A percentile compares a stretch with the other conserved stretches of the same genome.
phyloP scores from a whole-genome alignment of 2,329 filamentous ascomycete species.

The Penicillium capsulatum region DNA sequence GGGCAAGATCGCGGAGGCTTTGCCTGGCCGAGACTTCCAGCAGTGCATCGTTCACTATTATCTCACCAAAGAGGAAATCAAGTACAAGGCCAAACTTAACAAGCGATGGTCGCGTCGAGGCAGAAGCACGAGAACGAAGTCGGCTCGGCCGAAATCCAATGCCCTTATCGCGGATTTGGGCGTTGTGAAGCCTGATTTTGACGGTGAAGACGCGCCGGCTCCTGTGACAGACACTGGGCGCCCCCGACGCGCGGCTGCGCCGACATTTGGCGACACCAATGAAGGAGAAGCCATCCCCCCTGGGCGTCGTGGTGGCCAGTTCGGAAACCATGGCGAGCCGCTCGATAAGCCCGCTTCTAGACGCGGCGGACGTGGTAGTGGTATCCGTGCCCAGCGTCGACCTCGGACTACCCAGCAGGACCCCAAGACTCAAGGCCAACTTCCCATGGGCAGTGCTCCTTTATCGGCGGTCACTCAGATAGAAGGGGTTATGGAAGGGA shows the following conservation, averaged over 20 bases:
- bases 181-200: constrained; percentile 41
- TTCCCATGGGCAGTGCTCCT: constrained; percentile 15
- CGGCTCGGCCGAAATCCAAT: constrained; percentile 44
- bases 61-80: constrained; percentile 47
- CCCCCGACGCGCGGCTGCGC: constrained; percentile 48
- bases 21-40: constrained; percentile 46
- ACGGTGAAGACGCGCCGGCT: constrained; percentile 42
- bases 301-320: constrained; percentile 34
- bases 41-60: constrained; percentile 52
- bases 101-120: constrained; percentile 45
- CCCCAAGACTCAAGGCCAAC: constrained; percentile 17
- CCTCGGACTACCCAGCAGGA: constrained; percentile 33
- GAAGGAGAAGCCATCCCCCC: constrained; percentile 28
- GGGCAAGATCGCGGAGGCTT: constrained; percentile 48
- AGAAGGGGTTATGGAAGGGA: constrained; percentile 18
- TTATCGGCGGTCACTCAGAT: constrained; percentile 25
- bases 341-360: constrained; percentile 33
- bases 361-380: constrained; percentile 33
- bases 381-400: constrained; percentile 34
- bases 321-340: constrained; percentile 34
- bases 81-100: constrained; percentile 49
- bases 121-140: constrained; percentile 33
- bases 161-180: constrained; percentile 48
- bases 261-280: constrained; percentile 45
- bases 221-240: constrained; percentile 50